Evolutionary conservation across 2,329 filamentous ascomycete genomes (phyloP).

Genomic region (Trichoderma semiorbis): DNA sequence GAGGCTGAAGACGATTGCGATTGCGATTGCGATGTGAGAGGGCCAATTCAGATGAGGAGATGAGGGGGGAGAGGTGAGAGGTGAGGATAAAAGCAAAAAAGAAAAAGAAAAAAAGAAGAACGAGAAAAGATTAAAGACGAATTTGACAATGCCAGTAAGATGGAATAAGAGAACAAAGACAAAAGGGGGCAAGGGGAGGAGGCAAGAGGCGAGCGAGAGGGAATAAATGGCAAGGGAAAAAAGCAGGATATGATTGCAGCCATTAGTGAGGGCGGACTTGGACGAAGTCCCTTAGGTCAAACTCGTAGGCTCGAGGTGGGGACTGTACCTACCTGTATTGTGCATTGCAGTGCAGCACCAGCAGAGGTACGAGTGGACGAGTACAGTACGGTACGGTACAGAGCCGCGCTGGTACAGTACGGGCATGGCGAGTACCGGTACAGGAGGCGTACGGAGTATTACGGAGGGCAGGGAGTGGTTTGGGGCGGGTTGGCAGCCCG

Average conservation of each 20-base stretch:
- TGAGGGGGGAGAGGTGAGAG: neutral
- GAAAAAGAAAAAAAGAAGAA: neutral
- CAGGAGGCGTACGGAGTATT: conserved; percentile 5
- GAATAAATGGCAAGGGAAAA: conserved; percentile 17
- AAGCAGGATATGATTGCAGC: conserved; percentile 18
- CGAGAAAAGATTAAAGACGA: neutral
- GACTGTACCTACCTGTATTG: neutral
- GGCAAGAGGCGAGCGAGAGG: conserved; percentile 15
- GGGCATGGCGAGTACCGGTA: conserved; percentile 4
- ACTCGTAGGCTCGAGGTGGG: conserved; percentile 16
- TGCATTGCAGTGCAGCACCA: neutral
- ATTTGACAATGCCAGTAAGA: conserved; percentile 1
- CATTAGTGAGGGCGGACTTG: conserved; percentile 15
- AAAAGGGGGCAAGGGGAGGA: conserved; percentile 21
- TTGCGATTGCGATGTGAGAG: neutral
- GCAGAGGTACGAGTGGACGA: neutral
- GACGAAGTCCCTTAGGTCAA: conserved; percentile 1
- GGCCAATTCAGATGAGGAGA: neutral
- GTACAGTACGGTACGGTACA: neutral
- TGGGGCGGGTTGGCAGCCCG: neutral
- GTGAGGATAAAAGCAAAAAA: neutral
- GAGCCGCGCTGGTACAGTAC: neutral
- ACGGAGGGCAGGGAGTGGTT: conserved; percentile 6
- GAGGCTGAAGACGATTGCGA: neutral
- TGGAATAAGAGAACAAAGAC: conserved; percentile 7